These are phyloP conservation scores for Chrysosphaeria jannelii DNA, from an alignment of 2,329 filamentous ascomycete species.

Conservation along the genomic window DNA sequence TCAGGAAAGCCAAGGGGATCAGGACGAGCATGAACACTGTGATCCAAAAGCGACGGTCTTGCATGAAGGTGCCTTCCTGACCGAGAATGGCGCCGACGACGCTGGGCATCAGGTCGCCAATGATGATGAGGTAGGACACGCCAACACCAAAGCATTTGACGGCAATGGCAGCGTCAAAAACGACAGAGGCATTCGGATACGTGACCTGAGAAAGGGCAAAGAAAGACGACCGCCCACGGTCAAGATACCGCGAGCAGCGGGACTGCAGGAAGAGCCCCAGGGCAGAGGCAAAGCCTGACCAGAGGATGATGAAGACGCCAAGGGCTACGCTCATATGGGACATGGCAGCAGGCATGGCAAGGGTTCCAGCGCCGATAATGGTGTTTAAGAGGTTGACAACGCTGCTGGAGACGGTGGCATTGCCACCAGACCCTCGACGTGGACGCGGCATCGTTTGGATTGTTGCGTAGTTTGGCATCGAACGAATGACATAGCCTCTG, in stretches of 20 bases:
- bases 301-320: constrained; percentile 58
- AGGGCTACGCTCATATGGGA: constrained; percentile 84
- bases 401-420: constrained; percentile 71
- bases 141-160: constrained; percentile 96
- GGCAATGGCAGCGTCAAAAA: constrained; percentile 87
- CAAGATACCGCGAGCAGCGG: constrained; percentile 74
- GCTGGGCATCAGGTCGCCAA: constrained; percentile 91
- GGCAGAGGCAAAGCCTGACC: constrained; percentile 66
- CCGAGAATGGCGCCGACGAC: constrained; percentile 46
- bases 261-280: constrained; percentile 91
- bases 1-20: constrained; percentile 77
- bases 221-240: constrained; percentile 68
- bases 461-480: constrained; percentile 23
- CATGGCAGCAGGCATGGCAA: constrained; percentile 85
- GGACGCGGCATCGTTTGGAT: constrained; percentile 18
- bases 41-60: constrained; percentile 90
- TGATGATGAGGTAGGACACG: constrained; percentile 94
- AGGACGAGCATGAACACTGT: constrained; percentile 92
- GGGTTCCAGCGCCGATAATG: constrained; percentile 77
- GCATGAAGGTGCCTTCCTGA: constrained; percentile 37
- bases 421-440: constrained; percentile 34
- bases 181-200: constrained; percentile 79
- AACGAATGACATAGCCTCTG: too few species aligned
- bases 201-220: constrained; percentile 93
- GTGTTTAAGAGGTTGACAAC: constrained; percentile 92